Percentiles rank a stretch among this genome's conserved stretches.
Conservation (phyloP, 306 rosid genomes). For the Calophaca sinica region DNA sequence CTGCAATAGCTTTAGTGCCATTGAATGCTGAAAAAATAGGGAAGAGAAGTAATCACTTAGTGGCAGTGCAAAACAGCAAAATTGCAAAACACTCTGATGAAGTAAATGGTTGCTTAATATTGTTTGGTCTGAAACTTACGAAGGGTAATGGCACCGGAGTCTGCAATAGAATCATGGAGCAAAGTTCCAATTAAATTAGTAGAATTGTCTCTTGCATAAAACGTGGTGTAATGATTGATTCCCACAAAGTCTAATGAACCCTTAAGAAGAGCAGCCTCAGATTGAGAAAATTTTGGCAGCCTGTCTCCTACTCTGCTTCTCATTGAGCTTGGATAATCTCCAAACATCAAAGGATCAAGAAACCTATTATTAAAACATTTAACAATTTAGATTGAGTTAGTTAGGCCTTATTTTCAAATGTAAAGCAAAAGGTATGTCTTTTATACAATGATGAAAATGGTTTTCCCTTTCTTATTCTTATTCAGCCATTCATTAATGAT, state of each 20-base stretch:
- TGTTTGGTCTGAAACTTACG: conserved; percentile 63
- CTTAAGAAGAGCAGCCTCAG: conserved; percentile 66
- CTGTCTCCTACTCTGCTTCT: conserved; percentile 72
- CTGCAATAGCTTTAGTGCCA: conserved; percentile 66
- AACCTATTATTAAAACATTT: conserved; percentile 62
- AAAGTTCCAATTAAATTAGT: conserved; percentile 43
- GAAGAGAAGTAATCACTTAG: conserved; percentile 14
- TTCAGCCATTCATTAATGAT: conserved; percentile 2
- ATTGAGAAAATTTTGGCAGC: conserved; percentile 69
- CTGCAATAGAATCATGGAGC: conserved; percentile 64
- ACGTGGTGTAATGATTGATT: conserved; percentile 94
- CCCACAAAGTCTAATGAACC: conserved; percentile 94
- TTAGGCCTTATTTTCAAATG: neutral
- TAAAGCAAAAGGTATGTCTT: too few species aligned
- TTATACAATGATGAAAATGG: neutral
- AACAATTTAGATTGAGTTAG: conserved; percentile 10
- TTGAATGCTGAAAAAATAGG: conserved; percentile 72
- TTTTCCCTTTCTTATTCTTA: conserved; percentile 1
- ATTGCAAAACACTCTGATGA: conserved; percentile 35
- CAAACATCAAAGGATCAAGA: conserved; percentile 84
- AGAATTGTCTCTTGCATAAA: conserved; percentile 58
- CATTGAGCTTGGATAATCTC: conserved; percentile 93
- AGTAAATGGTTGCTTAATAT: neutral
- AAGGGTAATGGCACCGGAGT: conserved; percentile 72
- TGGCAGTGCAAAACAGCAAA: conserved; percentile 49